These are phyloP conservation scores for Colletotrichum simmondsii DNA, from an alignment of 2,329 filamentous ascomycete species.

Conservation along the genomic window DNA sequence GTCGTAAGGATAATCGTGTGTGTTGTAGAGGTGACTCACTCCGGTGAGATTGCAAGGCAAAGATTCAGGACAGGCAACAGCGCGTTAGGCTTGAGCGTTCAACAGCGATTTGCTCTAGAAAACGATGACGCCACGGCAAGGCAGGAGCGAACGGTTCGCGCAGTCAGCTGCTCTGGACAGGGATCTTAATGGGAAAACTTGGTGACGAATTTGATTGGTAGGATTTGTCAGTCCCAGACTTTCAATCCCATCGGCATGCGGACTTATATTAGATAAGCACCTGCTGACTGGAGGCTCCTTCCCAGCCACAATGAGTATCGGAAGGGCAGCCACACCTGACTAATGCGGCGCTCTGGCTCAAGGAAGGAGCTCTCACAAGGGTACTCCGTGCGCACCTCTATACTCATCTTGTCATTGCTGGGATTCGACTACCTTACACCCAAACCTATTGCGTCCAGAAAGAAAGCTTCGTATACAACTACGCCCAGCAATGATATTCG, in stretches of 20 bases:
- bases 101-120: background rate
- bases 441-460: background rate
- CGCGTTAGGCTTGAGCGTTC: background rate
- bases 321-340: conserved; percentile 10
- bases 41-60: background rate
- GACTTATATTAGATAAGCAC: background rate
- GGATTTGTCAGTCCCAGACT: background rate
- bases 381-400: background rate
- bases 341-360: background rate
- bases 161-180: conserved; percentile 18
- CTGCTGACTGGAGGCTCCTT: background rate
- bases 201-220: background rate
- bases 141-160: conserved; percentile 26
- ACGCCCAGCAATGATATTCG: background rate
- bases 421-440: background rate
- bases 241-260: background rate
- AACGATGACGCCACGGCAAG: conserved; percentile 31
- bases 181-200: conserved; percentile 24
- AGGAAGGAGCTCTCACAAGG: background rate
- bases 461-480: background rate
- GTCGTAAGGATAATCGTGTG: background rate
- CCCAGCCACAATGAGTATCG: background rate
- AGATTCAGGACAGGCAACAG: background rate
- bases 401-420: background rate
- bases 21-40: background rate